Evolutionary conservation across 208 protist genomes (phyloP).

Genomic region (Trypanosoma congolense): DNA sequence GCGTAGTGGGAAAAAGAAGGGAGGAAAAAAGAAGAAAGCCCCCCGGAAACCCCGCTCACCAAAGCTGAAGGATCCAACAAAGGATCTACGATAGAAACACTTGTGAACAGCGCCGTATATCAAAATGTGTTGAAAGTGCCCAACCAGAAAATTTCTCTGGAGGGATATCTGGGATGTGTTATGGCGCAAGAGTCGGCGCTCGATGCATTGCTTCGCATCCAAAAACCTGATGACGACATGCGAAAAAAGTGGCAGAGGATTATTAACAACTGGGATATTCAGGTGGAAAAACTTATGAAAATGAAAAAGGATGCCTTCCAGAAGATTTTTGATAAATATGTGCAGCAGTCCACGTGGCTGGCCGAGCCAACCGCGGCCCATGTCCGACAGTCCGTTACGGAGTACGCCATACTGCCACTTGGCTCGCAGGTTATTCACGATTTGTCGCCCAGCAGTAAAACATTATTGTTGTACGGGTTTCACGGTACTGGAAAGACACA

Average conservation of each 20-base stretch:
- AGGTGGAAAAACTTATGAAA: slow-evolving; percentile 62
- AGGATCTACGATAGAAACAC: slow-evolving; percentile 78
- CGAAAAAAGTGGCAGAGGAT: slow-evolving; percentile 87
- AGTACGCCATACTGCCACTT: slow-evolving; percentile 86
- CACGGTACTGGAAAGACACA: slow-evolving; percentile 88
- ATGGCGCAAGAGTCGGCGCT: slow-evolving; percentile 57
- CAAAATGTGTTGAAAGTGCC: slow-evolving; percentile 84
- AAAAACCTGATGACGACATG: slow-evolving; percentile 67
- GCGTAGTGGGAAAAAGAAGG: slow-evolving; percentile 56
- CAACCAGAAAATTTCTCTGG: slow-evolving; percentile 34
- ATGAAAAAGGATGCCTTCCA: slow-evolving; percentile 81
- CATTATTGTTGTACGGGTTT: slow-evolving; percentile 86
- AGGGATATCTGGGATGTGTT: slow-evolving; percentile 64
- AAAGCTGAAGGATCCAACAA: slow-evolving; percentile 80
- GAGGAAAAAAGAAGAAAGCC: slow-evolving; percentile 61
- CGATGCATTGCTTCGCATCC: slow-evolving; percentile 34
- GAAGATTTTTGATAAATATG: slow-evolving; percentile 58
- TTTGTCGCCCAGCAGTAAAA: slow-evolving; percentile 52
- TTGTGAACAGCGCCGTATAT: slow-evolving; percentile 70
- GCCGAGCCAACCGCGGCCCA: slow-evolving; percentile 76
- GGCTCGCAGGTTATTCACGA: slow-evolving; percentile 89
- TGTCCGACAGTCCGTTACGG: slow-evolving; percentile 60
- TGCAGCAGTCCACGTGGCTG: slow-evolving; percentile 54
- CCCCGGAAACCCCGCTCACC: slow-evolving; percentile 69
- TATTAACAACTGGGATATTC: slow-evolving; percentile 68